A percentile compares a stretch with the other conserved stretches of the same genome.
phyloP scores from a whole-genome alignment of 139 green algal species.

The Chlorella sp. region DNA sequence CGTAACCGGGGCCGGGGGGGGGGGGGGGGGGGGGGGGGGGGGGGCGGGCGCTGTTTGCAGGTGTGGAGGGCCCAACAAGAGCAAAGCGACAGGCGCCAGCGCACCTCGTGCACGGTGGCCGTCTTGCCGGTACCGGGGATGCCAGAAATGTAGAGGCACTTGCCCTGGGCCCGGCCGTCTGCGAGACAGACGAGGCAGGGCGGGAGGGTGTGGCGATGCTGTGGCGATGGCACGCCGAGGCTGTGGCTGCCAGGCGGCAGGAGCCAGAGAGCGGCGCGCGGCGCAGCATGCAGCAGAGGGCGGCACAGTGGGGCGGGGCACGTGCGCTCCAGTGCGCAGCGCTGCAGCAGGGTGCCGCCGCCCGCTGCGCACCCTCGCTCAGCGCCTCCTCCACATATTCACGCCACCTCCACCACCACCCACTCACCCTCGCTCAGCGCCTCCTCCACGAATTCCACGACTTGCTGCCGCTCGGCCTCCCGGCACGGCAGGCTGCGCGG shows the following conservation, averaged over 20 bases:
- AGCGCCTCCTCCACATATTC: background rate
- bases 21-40: no score
- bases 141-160: slow-evolving; percentile 93
- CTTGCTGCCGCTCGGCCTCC: slow-evolving; percentile 67
- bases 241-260: no score
- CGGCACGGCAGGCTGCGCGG: slow-evolving; percentile 80
- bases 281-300: background rate
- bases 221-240: no score
- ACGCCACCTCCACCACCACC: background rate
- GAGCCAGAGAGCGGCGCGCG: background rate
- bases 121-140: slow-evolving; percentile 98
- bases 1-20: no score
- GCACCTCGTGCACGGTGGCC: slow-evolving; percentile 78
- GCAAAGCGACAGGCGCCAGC: no score
- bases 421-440: slow-evolving; percentile 50
- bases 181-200: background rate
- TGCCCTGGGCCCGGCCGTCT: slow-evolving; percentile 46
- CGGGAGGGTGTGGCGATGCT: background rate
- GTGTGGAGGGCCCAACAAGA: no score
- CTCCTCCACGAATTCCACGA: slow-evolving; percentile 69
- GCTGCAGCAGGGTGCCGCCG: background rate
- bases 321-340: background rate
- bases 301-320: background rate
- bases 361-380: background rate
- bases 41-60: no score